phyloP scores from a whole-genome alignment of 768 basidiomycete genomes.

The Hebeloma cylindrosporum region DNA sequence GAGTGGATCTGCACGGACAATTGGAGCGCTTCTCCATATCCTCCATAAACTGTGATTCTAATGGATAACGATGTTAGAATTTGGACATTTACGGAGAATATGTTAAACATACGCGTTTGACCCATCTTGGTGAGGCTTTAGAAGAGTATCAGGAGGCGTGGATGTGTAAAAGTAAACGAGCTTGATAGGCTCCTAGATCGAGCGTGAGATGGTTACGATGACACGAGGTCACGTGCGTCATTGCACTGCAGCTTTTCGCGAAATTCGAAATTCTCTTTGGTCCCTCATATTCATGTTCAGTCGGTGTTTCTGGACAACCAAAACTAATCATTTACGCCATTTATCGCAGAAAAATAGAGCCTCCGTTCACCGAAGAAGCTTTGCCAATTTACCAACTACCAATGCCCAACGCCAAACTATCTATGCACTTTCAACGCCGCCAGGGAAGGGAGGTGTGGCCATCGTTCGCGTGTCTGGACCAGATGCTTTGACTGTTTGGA shows the following conservation, averaged over 20 bases:
- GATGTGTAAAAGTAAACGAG: conserved; percentile 6
- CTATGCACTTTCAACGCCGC: conserved; percentile 85
- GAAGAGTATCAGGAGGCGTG: not conserved
- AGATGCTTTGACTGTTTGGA: conserved; percentile 62
- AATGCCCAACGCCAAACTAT: conserved; percentile 72
- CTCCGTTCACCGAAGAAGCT: conserved; percentile 2
- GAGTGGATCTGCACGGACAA: conserved; percentile 59
- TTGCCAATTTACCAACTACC: conserved; percentile 30
- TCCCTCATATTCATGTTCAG: no score
- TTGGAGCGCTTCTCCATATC: conserved; percentile 98
- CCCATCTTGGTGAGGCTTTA: conserved; percentile 51
- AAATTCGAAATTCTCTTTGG: no score
- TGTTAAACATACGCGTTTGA: conserved; percentile 75
- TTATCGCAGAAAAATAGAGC: not conserved
- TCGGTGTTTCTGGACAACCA: no score
- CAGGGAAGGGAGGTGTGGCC: conserved; percentile 82
- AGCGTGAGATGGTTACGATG: no score
- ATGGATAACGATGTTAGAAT: conserved; percentile 6
- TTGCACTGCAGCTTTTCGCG: no score
- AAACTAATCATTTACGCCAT: no score
- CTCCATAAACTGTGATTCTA: conserved; percentile 94
- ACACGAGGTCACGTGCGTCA: no score
- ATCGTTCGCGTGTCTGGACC: conserved; percentile 85
- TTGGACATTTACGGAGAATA: not conserved
- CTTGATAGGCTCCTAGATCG: conserved; percentile 10